These are phyloP conservation scores for Lomentospora prolificans DNA, from an alignment of 2,329 filamentous ascomycete species.

Conservation along the genomic window DNA sequence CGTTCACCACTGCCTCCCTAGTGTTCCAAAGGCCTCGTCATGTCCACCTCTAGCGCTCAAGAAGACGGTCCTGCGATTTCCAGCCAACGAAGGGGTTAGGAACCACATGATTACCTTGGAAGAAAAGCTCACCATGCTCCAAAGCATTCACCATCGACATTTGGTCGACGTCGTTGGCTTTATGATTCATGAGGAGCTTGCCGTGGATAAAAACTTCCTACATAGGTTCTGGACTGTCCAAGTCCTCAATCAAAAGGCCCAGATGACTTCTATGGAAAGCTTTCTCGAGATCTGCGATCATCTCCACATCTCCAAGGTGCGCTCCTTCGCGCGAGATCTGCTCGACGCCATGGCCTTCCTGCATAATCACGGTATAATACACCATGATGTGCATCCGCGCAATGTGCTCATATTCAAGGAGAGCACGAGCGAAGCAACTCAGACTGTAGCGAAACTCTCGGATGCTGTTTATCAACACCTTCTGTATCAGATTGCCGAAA, in stretches of 20 bases:
- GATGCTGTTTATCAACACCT: slow-evolving; percentile 64
- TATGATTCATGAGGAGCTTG: slow-evolving; percentile 52
- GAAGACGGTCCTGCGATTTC: slow-evolving; percentile 51
- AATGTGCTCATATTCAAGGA: slow-evolving; percentile 73
- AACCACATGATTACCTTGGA: slow-evolving; percentile 70
- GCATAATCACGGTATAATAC: slow-evolving; percentile 73
- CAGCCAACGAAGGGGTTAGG: slow-evolving; percentile 55
- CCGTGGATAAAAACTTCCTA: slow-evolving; percentile 16
- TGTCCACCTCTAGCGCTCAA: slow-evolving; percentile 63
- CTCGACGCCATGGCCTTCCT: slow-evolving; percentile 82
- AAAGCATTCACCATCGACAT: slow-evolving; percentile 64
- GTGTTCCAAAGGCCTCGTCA: slow-evolving; percentile 34
- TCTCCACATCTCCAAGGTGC: slow-evolving; percentile 64
- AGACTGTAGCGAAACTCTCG: slow-evolving; percentile 61
- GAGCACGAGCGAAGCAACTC: slow-evolving; percentile 44
- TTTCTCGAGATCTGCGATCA: slow-evolving; percentile 69
- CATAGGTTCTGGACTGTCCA: slow-evolving; percentile 55
- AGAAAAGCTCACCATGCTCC: slow-evolving; percentile 64
- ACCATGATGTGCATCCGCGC: slow-evolving; percentile 70
- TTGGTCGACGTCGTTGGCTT: slow-evolving; percentile 75
- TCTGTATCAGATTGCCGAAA: slow-evolving; percentile 46
- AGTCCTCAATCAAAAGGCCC: slow-evolving; percentile 65
- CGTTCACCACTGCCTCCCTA: slow-evolving; percentile 55
- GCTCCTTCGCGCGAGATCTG: slow-evolving; percentile 85
- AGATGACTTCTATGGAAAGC: slow-evolving; percentile 74